These are phyloP conservation scores for Pleurotus tuoliensis DNA, from an alignment of 768 basidiomycete genomes.

Conservation along the genomic window DNA sequence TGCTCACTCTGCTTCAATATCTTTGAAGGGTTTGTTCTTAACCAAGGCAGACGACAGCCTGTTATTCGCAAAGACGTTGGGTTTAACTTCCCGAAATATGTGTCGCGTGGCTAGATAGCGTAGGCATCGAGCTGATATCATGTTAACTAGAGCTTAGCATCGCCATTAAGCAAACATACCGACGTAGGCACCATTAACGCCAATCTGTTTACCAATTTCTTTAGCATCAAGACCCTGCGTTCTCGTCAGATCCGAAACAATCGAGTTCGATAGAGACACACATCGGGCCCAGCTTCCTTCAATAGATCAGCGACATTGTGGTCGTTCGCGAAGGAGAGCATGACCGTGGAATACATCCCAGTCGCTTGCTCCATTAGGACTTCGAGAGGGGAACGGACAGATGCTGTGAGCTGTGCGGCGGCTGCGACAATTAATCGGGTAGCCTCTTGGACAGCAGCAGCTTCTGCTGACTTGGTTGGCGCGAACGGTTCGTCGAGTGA, in stretches of 20 bases:
- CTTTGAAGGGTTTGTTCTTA: slow-evolving; percentile 23
- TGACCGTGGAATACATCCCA: slow-evolving; percentile 7
- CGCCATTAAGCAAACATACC: slow-evolving; percentile 17
- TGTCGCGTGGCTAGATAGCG: slow-evolving; percentile 35
- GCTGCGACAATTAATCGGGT: slow-evolving; percentile 16
- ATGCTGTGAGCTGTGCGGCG: slow-evolving; percentile 18
- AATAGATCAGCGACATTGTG: slow-evolving; percentile 34
- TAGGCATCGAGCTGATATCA: slow-evolving; percentile 27
- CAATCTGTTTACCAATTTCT: slow-evolving; percentile 27
- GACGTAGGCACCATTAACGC: slow-evolving; percentile 26
- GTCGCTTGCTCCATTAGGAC: slow-evolving; percentile 7
- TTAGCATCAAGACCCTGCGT: slow-evolving; percentile 29
- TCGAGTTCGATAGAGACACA: slow-evolving; percentile 6
- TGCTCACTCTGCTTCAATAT: slow-evolving; percentile 23
- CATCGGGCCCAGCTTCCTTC: slow-evolving; percentile 33
- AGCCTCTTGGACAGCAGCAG: slow-evolving; percentile 8
- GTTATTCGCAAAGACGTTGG: slow-evolving; percentile 35
- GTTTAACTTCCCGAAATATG: slow-evolving; percentile 32
- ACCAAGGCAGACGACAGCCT: slow-evolving; percentile 31
- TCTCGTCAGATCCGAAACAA: background rate
- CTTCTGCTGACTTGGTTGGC: slow-evolving; percentile 1
- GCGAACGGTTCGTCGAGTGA: slow-evolving; percentile 13
- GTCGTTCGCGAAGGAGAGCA: background rate
- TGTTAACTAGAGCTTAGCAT: background rate
- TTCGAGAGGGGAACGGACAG: slow-evolving; percentile 15